These are phyloP conservation scores for Nannochloropsis gaditana DNA, from an alignment of 108 stramenopile genomes.

Conservation along the genomic window DNA sequence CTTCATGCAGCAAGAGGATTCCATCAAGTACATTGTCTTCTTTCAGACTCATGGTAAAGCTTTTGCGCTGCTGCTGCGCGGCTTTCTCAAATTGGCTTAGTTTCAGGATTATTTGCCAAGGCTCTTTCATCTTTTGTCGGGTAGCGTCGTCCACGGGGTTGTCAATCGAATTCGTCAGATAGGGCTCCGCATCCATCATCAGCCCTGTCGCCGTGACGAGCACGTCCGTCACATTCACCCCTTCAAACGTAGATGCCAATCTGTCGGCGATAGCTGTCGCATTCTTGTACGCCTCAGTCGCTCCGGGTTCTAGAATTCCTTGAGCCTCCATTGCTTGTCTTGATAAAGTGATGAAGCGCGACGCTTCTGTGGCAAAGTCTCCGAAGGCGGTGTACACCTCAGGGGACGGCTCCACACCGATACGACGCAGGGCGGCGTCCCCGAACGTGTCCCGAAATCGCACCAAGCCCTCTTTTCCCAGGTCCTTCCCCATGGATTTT, in stretches of 20 bases:
- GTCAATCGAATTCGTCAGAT: neutral
- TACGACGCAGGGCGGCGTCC: neutral
- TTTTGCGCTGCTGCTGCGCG: neutral
- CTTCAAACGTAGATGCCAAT: neutral
- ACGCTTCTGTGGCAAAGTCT: neutral
- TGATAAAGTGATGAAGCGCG: slow-evolving; percentile 2
- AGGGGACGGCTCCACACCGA: neutral
- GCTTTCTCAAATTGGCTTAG: neutral
- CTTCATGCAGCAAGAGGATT: neutral
- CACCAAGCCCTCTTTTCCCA: neutral
- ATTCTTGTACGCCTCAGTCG: neutral
- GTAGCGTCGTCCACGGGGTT: neutral
- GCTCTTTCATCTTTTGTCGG: neutral
- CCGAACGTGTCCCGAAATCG: neutral
- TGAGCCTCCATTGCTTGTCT: slow-evolving; percentile 11
- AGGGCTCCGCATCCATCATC: neutral
- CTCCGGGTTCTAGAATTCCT: neutral
- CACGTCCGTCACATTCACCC: neutral
- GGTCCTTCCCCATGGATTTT: neutral
- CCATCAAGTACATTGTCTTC: neutral
- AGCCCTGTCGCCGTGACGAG: slow-evolving; percentile 10
- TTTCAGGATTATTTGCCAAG: slow-evolving; percentile 8
- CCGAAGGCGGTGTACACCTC: neutral
- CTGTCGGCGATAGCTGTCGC: neutral
- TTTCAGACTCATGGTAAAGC: neutral